phyloP scores from a whole-genome alignment of 768 basidiomycete species.

The Boletus sp. region DNA sequence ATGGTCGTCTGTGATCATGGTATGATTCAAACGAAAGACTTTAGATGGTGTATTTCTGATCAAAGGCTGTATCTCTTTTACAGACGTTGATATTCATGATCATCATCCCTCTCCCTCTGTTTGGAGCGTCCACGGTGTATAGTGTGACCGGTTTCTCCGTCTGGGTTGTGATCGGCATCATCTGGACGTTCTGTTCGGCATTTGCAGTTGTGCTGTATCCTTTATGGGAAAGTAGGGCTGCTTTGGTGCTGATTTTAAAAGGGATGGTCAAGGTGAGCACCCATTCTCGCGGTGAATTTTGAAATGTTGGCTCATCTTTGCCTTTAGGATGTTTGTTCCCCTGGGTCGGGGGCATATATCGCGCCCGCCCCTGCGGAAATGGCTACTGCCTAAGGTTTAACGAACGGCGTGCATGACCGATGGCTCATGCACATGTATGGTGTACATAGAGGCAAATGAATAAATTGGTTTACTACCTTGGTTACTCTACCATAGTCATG shows the following conservation, averaged over 20 bases:
- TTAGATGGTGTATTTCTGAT: background rate
- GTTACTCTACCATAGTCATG: background rate
- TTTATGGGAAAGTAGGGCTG: slow-evolving; percentile 75
- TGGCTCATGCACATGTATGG: background rate
- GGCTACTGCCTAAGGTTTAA: background rate
- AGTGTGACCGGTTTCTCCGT: slow-evolving; percentile 60
- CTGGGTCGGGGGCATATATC: slow-evolving; percentile 41
- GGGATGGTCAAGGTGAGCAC: slow-evolving; percentile 61
- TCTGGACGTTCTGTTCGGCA: slow-evolving; percentile 79
- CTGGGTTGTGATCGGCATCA: slow-evolving; percentile 80
- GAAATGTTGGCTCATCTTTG: background rate
- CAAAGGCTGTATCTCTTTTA: background rate
- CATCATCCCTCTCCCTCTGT: slow-evolving; percentile 80
- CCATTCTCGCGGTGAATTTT: background rate
- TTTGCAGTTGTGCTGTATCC: slow-evolving; percentile 81
- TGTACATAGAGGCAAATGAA: background rate
- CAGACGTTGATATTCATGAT: slow-evolving; percentile 64
- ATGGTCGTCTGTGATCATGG: slow-evolving; percentile 65
- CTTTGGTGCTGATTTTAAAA: slow-evolving; percentile 51
- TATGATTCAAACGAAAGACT: slow-evolving; percentile 30
- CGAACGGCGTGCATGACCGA: background rate
- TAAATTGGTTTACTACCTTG: background rate
- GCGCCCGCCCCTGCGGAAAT: background rate
- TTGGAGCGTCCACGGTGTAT: slow-evolving; percentile 76
- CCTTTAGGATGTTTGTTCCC: slow-evolving; percentile 39